Conservation (phyloP, 352 stramenopile species). For the Aphanomyces stellatus region DNA sequence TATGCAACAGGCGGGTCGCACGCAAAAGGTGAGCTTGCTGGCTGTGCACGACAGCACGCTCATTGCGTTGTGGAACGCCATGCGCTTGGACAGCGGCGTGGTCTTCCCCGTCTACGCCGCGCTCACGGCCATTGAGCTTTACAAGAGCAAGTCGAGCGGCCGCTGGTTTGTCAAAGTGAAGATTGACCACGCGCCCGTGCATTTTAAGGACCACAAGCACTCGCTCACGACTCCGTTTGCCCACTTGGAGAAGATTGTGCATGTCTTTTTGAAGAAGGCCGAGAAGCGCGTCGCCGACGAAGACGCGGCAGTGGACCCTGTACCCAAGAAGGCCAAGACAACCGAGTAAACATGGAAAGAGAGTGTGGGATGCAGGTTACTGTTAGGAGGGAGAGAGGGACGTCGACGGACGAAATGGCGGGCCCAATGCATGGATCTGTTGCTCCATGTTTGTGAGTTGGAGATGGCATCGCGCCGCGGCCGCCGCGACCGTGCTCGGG, state of each 20-base stretch:
- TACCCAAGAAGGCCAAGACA: conserved; percentile 13
- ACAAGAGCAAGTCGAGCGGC: conserved; percentile 28
- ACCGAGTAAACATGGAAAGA: no score
- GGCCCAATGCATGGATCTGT: no score
- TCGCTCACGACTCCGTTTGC: conserved; percentile 37
- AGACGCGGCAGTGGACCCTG: background rate
- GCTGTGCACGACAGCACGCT: conserved; percentile 78
- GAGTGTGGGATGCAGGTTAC: no score
- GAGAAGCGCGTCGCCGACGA: background rate
- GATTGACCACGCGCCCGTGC: conserved; percentile 44
- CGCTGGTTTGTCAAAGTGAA: conserved; percentile 40
- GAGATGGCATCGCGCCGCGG: no score
- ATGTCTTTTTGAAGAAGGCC: conserved; percentile 31
- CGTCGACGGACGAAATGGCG: no score
- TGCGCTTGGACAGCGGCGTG: conserved; percentile 43
- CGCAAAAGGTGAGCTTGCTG: conserved; percentile 62
- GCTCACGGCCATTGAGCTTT: conserved; percentile 70
- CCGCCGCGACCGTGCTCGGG: no score
- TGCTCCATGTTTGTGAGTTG: no score
- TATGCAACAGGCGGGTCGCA: background rate
- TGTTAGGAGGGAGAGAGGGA: no score
- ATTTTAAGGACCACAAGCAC: conserved; percentile 40
- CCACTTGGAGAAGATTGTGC: conserved; percentile 41
- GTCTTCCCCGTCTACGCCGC: conserved; percentile 60
- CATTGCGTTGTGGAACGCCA: conserved; percentile 55